Evolutionary conservation across 2,329 filamentous ascomycete species (phyloP).

Genomic region (Trichoderma sp.): DNA sequence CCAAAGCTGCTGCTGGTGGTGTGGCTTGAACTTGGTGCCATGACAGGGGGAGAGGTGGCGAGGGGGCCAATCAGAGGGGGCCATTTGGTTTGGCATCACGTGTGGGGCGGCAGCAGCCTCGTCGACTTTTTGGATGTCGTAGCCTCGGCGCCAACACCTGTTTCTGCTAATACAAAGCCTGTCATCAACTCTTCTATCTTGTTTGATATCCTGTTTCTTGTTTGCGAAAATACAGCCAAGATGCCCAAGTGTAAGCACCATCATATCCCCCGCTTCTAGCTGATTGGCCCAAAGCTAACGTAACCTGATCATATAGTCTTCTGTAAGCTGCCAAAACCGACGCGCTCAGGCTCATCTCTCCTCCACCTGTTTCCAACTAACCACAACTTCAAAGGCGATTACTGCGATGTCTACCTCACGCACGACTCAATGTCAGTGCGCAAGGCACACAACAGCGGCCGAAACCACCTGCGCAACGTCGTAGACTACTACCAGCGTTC

Average conservation of each 20-base stretch:
- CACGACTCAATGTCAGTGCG: constrained; percentile 99
- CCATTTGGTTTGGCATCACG: constrained; percentile 15
- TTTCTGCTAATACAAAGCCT: not conserved
- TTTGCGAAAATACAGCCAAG: constrained; percentile 44
- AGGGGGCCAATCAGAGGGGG: constrained; percentile 20
- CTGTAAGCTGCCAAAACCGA: constrained; percentile 32
- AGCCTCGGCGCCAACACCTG: constrained; percentile 28
- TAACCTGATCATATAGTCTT: constrained; percentile 35
- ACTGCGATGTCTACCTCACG: constrained; percentile 99
- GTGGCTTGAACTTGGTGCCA: constrained; percentile 18
- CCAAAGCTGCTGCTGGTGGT: not conserved
- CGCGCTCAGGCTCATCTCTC: constrained; percentile 1
- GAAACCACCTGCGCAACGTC: constrained; percentile 96
- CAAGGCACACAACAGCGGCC: constrained; percentile 95
- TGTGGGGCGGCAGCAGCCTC: constrained; percentile 35
- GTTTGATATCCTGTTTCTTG: not conserved
- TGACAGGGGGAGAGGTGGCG: not conserved
- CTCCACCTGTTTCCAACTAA: not conserved
- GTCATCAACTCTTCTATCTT: not conserved
- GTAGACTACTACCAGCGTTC: constrained; percentile 96
- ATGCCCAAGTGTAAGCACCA: constrained; percentile 84
- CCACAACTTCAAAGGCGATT: constrained; percentile 65
- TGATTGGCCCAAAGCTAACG: not conserved
- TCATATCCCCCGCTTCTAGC: constrained; percentile 34
- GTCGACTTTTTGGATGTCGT: constrained; percentile 31